Evolutionary conservation across 2,329 filamentous ascomycete species (phyloP), one percentile per base, ranked within the genome.

Genomic region (Gyromitra esculenta): DNA sequence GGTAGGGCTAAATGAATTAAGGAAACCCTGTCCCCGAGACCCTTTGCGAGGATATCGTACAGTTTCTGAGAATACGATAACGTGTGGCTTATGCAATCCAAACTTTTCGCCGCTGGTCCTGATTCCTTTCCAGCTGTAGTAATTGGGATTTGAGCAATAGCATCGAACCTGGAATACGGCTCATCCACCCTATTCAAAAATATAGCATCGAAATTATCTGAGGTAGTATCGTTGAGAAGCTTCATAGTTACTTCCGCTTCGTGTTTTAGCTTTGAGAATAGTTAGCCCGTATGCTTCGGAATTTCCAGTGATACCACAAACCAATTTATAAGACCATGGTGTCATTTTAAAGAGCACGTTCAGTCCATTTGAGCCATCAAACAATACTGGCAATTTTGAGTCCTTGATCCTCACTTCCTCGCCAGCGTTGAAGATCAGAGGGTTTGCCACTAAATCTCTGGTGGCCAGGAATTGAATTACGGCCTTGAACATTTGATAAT

Each of bases 271-370:
- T 80, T 59, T 63, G n/a, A 43, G 13, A 60, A 60, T 35, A 39
- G 43, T 73, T 48, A 79, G 76, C 69, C 21, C 11, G 18, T n/a
- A 71, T 64, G 11, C 21, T 8, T 15, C 48, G 50, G 11, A 35
- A 48, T 41, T 65, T 8, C 21, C n/a, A 18, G 21, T 21, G n/a
- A 35, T 45, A 43, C 15, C 56, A 69, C 66, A 45, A 77, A 82
- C 81, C 73, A 91, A 83, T 31, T 85, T 85, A 79, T 94, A 96
- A 7, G 94, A 96, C 91, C 92, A 97, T 13, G 89, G 84, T 0
- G 90, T 91, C 92, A 97, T 97, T 83, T 97, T 97, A 85, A 91
- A 97, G 5, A 97, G 85, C 21, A 98, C 81, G 80, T 99, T 99
- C 71, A 96, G 85, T 39, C 90, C 88, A 78, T 92, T 88, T 31